Base-by-base conservation (phyloP, 345 rosid genomes). In the Euclidium syriacum region DNA sequence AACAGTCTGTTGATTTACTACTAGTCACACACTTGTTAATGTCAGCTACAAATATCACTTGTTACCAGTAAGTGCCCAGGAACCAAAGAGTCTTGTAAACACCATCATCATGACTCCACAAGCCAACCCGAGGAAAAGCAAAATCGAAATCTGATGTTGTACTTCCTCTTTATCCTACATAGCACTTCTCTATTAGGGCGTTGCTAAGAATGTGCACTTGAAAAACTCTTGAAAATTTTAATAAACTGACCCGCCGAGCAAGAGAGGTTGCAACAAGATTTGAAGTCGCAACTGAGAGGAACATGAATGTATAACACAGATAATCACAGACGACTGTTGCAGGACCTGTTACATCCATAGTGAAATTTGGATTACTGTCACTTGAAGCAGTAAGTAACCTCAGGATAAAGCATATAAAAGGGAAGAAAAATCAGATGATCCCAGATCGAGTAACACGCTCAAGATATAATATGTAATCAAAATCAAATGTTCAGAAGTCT, bases 111-210 rank as follows among this genome's bases (percentile, higher is more conserved):
- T 51, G 62, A 81, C 17, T 49, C 98, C 95, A 65, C 90, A 83
- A 68, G 73, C 68, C 80, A 89, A 73, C 15, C 95, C 95, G 4
- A 81, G 66, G 75, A 82, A 90, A 50, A 89, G 86, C 69, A 87
- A 79, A 70, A 82, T 67, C n/a, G 97, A 94, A 70, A 92, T 85
- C 75, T 89, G 95, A 75, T 87, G 96, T 41, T 90, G 97, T 63
- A 84, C 96, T 71, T 81, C 87, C 5, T 78, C 68, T 77, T 79
- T 85, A 73, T 84, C 91, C 97, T 94, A 85, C 83, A 70, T 8
- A 56, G 24, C 53, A 36, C 30, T 58, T 9, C 4, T 61, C 47
- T n/a, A 18, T 60, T 60, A 67, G 43, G 65, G 66, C 33, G 33
- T 53, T 20, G 49, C 57, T 19, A 42, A 32, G 14, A 50, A 43